Conservation (phyloP, 2,329 filamentous ascomycete species). For the Myotisia sp. region DNA sequence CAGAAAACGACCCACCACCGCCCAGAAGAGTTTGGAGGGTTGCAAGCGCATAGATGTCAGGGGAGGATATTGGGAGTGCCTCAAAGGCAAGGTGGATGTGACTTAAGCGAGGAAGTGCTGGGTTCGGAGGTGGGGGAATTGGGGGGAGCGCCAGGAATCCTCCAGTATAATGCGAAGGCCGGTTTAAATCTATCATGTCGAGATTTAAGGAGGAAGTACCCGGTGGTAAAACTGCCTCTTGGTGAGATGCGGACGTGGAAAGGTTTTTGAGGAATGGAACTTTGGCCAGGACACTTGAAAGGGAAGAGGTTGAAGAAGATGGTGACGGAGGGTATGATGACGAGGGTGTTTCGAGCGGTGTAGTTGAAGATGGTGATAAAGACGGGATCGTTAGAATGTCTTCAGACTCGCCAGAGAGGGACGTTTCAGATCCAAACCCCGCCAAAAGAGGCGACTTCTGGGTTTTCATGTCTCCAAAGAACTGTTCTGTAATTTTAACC, state of each 20-base stretch:
- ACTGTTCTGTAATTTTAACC: conserved; percentile 62
- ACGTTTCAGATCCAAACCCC: conserved; percentile 45
- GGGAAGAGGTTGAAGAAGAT: conserved; percentile 11
- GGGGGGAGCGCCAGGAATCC: conserved; percentile 77
- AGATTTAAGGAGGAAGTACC: conserved; percentile 33
- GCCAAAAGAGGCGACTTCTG: conserved; percentile 37
- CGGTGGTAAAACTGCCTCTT: conserved; percentile 40
- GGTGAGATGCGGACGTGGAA: conserved; percentile 55
- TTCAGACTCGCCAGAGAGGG: conserved; percentile 19
- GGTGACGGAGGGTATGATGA: conserved; percentile 18
- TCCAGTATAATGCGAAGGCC: conserved; percentile 74
- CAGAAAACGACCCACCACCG: conserved; percentile 90
- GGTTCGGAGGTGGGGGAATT: conserved; percentile 63
- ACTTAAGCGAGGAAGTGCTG: conserved; percentile 64
- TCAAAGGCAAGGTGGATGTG: conserved; percentile 96
- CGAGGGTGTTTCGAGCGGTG: conserved; percentile 22
- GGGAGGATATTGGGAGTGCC: conserved; percentile 73
- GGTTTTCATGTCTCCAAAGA: conserved; percentile 80
- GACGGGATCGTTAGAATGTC: conserved; percentile 23
- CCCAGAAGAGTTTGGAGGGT: conserved; percentile 91
- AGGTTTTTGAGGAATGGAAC: conserved; percentile 84
- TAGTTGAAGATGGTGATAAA: conserved; percentile 24
- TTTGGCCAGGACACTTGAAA: conserved; percentile 58
- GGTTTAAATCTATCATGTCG: conserved; percentile 42
- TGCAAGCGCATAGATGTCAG: conserved; percentile 91